Base-by-base conservation (phyloP, 1,284 basidiomycete species). In the Papiliotrema flavescens region DNA sequence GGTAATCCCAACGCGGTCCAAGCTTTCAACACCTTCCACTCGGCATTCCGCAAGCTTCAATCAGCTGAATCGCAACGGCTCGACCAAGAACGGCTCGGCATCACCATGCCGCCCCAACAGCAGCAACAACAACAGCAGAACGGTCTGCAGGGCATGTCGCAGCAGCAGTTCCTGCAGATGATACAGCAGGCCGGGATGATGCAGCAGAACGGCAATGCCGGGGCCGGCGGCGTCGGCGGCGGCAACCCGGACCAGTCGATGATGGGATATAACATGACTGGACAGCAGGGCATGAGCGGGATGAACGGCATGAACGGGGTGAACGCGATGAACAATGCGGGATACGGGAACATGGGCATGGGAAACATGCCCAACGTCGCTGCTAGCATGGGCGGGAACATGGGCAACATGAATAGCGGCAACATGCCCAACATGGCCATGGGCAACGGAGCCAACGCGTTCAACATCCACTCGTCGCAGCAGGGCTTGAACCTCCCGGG, bases 391-490 rank as follows among this genome's bases (percentile, higher is more conserved):
- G n/a, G n/a, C n/a, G n/a, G n/a, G 42, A 23, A 36, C 32, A 44
- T 36, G 26, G 42, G 20, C 5, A 49, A 34, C 36, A 20, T 39
- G 14, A 49, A 49, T 23, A 20, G 26, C 22, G 23, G 37, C 22
- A 40, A 43, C 15, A 51, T 56, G 54, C 50, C 36, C 28, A 47
- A 48, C 20, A 35, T 52, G 32, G 50, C 11, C 13, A 34, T 41
- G 37, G 42, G 42, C 8, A 24, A 11, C 2, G n/a, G 20, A 19
- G n/a, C n/a, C n/a, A 43, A 51, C 20, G 52, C 26, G 19, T 17
- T 55, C 14, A 55, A 55, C 19, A 46, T 55, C n/a, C 54, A 55
- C 32, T 55, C 54, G 8, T 49, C 45, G 26, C 54, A 55, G 20
- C 54, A 55, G 20, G 54, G 54, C 6, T 24, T 55, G n/a, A 47